phyloP scores from a whole-genome alignment of 1,284 basidiomycete genomes.

The Sphagnurus paluster region DNA sequence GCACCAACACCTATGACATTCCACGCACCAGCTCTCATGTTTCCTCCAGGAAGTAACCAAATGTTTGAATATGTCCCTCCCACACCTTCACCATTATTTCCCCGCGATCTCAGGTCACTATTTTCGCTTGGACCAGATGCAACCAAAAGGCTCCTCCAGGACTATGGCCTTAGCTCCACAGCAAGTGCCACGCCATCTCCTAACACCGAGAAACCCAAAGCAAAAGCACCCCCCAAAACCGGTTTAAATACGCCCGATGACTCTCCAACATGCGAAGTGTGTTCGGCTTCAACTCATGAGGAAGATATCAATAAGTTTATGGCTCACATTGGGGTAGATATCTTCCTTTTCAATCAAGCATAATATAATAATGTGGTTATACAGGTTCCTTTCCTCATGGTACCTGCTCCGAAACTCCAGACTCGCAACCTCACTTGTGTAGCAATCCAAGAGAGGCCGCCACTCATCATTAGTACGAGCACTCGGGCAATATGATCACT shows the following conservation, averaged over 20 bases:
- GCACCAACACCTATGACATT: conserved; percentile 29
- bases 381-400: conserved; percentile 37
- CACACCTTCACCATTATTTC: conserved; percentile 35
- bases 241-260: conserved; percentile 10
- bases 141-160: conserved; percentile 36
- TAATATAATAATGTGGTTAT: not conserved
- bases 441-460: no score
- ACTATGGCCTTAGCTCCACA: conserved; percentile 41
- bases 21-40: conserved; percentile 15
- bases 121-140: conserved; percentile 41
- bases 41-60: conserved; percentile 12
- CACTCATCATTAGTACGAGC: no score
- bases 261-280: conserved; percentile 32
- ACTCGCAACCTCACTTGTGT: no score
- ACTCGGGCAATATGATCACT: no score
- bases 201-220: conserved; percentile 4
- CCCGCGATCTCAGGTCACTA: conserved; percentile 38
- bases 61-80: conserved; percentile 26
- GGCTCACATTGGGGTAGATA: conserved; percentile 41
- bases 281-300: conserved; percentile 6
- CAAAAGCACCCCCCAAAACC: not conserved
- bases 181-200: conserved; percentile 26
- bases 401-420: conserved; percentile 33
- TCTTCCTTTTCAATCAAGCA: conserved; percentile 7
- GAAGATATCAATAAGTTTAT: conserved; percentile 18